Evolutionary conservation across 1,284 basidiomycete genomes (phyloP).

Genomic region (Ustilago tritici): DNA sequence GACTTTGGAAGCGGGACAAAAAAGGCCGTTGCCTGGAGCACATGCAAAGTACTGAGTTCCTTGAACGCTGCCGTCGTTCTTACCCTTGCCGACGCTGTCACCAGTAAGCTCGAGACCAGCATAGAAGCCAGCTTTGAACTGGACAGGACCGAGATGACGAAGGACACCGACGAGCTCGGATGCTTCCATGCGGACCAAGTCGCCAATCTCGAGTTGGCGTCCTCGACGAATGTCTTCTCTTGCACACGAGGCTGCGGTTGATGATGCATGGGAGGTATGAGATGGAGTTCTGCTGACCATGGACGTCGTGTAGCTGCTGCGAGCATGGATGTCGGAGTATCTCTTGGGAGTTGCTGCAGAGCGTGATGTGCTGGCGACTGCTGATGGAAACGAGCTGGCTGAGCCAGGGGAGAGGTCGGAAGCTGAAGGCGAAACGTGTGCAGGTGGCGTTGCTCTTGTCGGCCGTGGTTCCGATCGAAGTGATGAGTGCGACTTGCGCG

Average conservation of each 20-base stretch:
- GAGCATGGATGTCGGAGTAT: conserved; percentile 37
- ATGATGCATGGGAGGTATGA: conserved; percentile 39
- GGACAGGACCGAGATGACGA: conserved; percentile 63
- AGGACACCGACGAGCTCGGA: conserved; percentile 61
- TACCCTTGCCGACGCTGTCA: conserved; percentile 80
- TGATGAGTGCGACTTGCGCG: conserved; percentile 37
- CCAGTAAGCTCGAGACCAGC: conserved; percentile 67
- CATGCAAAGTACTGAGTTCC: conserved; percentile 89
- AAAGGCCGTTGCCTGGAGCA: conserved; percentile 87
- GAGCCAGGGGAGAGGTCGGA: conserved; percentile 31
- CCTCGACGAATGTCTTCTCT: conserved; percentile 32
- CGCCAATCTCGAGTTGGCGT: conserved; percentile 60
- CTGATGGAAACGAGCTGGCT: conserved; percentile 14
- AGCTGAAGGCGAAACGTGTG: conserved; percentile 32
- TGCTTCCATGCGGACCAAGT: conserved; percentile 57
- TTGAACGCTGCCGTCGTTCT: conserved; percentile 90
- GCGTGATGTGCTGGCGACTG: conserved; percentile 18
- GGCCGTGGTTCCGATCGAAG: conserved; percentile 44
- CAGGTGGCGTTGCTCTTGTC: conserved; percentile 11
- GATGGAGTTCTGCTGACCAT: conserved; percentile 31
- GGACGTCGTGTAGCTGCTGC: conserved; percentile 22
- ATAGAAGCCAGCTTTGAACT: conserved; percentile 59
- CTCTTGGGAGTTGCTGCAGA: conserved; percentile 37
- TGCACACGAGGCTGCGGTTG: conserved; percentile 47
- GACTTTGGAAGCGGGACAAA: conserved; percentile 84